phyloP scores from a whole-genome alignment of 1,139 yeast genomes.

The Suhomyces guaymorum region DNA sequence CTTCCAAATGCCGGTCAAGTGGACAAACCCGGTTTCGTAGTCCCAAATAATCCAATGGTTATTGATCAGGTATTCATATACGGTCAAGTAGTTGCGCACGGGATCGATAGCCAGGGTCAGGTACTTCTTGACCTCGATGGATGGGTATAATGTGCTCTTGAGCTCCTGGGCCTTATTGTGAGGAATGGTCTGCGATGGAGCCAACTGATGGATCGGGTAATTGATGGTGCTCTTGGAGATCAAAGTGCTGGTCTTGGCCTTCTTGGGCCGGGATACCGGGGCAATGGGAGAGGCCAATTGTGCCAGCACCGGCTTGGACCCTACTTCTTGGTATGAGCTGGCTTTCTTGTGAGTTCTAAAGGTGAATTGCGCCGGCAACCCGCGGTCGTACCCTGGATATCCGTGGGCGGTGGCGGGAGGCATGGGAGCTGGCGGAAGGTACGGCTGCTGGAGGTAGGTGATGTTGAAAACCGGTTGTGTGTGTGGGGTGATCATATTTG shows the following conservation, averaged over 20 bases:
- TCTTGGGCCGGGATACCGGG: slow-evolving; percentile 6
- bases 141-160: slow-evolving; percentile 32
- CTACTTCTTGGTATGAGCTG: slow-evolving; percentile 1
- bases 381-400: slow-evolving; percentile 1
- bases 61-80: slow-evolving; percentile 68
- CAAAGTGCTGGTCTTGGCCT: slow-evolving; percentile 9
- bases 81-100: slow-evolving; percentile 64
- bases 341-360: slow-evolving; percentile 8
- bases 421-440: slow-evolving; percentile 8
- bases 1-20: slow-evolving; percentile 90
- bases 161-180: slow-evolving; percentile 29
- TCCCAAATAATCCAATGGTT: slow-evolving; percentile 84
- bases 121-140: slow-evolving; percentile 61
- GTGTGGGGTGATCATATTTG: background rate
- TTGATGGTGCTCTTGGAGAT: slow-evolving; percentile 16
- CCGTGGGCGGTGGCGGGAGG: background rate
- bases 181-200: no score
- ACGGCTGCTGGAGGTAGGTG: slow-evolving; percentile 8
- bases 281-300: background rate
- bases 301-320: background rate
- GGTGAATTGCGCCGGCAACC: slow-evolving; percentile 3
- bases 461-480: slow-evolving; percentile 5
- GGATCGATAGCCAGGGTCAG: slow-evolving; percentile 66
- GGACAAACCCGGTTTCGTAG: slow-evolving; percentile 83
- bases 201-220: slow-evolving; percentile 25